Percentiles rank a stretch among this genome's conserved stretches.
Conservation (phyloP, 768 basidiomycete species). For the Pholiota molesta region DNA sequence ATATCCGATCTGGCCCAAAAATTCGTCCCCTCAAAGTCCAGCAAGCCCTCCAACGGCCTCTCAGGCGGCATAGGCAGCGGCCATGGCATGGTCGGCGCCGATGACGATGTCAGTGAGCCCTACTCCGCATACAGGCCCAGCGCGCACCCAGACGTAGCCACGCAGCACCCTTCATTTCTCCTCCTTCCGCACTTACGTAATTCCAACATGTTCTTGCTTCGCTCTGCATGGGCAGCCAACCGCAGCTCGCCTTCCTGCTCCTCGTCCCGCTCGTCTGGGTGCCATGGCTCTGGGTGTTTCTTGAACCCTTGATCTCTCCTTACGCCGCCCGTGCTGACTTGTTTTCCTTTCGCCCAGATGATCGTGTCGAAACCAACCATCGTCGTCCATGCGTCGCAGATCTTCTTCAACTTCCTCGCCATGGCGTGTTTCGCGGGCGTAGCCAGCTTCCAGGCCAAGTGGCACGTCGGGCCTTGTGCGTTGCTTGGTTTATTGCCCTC, state of each 20-base stretch:
- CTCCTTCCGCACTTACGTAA: constrained; percentile 45
- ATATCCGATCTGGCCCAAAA: constrained; percentile 54
- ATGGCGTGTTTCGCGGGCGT: constrained; percentile 92
- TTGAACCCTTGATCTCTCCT: constrained; percentile 19
- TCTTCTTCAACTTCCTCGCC: constrained; percentile 92
- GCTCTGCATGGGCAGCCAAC: constrained; percentile 39
- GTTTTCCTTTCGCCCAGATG: constrained; percentile 53
- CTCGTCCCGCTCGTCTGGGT: constrained; percentile 67
- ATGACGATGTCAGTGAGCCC: constrained; percentile 69
- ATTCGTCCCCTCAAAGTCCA: constrained; percentile 47
- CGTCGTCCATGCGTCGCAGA: constrained; percentile 74
- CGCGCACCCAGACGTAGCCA: background rate
- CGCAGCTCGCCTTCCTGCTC: constrained; percentile 63
- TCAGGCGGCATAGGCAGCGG: constrained; percentile 63
- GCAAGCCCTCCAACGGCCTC: constrained; percentile 41
- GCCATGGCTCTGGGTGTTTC: constrained; percentile 69
- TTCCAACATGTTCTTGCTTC: constrained; percentile 39
- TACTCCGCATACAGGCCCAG: constrained; percentile 2
- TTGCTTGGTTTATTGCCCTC: constrained; percentile 19
- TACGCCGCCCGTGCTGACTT: constrained; percentile 13
- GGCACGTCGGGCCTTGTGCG: constrained; percentile 85
- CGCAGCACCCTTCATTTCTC: constrained; percentile 13
- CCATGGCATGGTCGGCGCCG: constrained; percentile 60
- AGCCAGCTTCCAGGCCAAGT: constrained; percentile 86
- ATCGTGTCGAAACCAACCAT: constrained; percentile 85